Evolutionary conservation across 75 land plant species (phyloP).

Genomic region (Cryptomeria japonica): DNA sequence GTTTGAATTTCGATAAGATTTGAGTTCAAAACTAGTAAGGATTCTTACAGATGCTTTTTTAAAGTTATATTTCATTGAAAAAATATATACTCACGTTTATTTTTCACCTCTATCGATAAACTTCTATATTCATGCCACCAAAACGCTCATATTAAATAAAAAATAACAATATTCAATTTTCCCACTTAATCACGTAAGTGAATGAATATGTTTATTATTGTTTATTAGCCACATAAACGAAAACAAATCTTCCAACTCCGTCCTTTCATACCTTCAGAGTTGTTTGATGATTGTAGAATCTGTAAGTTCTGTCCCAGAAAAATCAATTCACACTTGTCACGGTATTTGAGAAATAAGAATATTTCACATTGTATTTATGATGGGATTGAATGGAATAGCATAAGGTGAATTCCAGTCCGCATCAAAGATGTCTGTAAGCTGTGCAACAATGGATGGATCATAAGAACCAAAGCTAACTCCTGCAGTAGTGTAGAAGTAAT

Average conservation of each 20-base stretch:
- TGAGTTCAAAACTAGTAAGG: too few species aligned
- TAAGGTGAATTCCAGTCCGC: constrained; percentile 93
- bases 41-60: too few species aligned
- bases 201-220: too few species aligned
- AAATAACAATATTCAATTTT: too few species aligned
- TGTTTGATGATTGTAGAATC: not conserved
- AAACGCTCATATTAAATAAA: too few species aligned
- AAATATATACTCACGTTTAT: too few species aligned
- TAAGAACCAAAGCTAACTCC: constrained; percentile 90
- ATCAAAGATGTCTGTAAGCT: constrained; percentile 76
- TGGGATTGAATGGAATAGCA: constrained; percentile 50
- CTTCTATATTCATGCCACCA: too few species aligned
- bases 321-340: not conserved
- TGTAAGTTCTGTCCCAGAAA: not conserved
- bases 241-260: not conserved
- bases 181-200: too few species aligned
- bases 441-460: constrained; percentile 65
- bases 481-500: constrained; percentile 87
- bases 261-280: not conserved
- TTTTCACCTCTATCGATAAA: too few species aligned
- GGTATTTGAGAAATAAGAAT: not conserved
- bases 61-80: too few species aligned
- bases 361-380: not conserved
- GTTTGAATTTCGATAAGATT: too few species aligned
- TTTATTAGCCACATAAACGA: too few species aligned